Evolutionary conservation across 2,329 filamentous ascomycete species (phyloP), one percentile per base, ranked within the genome.

Genomic region (Aspergillus japonicus): DNA sequence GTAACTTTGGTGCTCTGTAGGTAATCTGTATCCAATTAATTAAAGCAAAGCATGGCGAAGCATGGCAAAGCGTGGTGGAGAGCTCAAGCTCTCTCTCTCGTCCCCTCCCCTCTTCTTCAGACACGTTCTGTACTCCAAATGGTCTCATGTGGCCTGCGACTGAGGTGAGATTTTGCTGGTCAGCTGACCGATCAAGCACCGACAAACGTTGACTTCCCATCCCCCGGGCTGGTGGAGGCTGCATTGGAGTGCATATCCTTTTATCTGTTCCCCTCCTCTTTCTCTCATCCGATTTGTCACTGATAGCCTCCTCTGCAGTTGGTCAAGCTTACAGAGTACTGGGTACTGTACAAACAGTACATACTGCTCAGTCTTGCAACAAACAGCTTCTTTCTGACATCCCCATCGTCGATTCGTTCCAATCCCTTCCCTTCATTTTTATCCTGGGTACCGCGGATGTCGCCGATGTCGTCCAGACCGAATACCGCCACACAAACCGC

Each of bases 381-480:
- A 54, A 47, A 47, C 26, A 48, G 42, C 42, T 48, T 56, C 33
- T 51, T 56, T 23, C 31, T 39, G 50, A 21, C 51, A 26, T 53
- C 42, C 29, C n/a, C 42, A 33, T 44, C 24, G 19, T 42, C 35
- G 35, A 44, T 21, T n/a, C 16, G 39, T 31, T 51, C 24, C 49
- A 47, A 31, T 54, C 4, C 35, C 51, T 55, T 39, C 33, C 31
- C 33, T 54, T 42, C 39, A 55, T 64, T 62, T 35, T 62, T 49
- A 47, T 50, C 44, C 50, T 64, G 59, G 62, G 52, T 67, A 59
- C 51, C 62, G 63, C 62, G 62, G 62, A 62, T 64, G 59, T 59
- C 58, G 63, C 62, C 39, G 62, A 62, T 64, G 59, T 59, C 58
- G 63, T 60, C 39, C 39, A 16, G 47, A 58, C 42, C 23, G 19